Evolutionary conservation across 371 early-diverging fungal genomes (phyloP), one percentile per base, ranked within the genome.

Genomic region (Fennellomyces sp.): DNA sequence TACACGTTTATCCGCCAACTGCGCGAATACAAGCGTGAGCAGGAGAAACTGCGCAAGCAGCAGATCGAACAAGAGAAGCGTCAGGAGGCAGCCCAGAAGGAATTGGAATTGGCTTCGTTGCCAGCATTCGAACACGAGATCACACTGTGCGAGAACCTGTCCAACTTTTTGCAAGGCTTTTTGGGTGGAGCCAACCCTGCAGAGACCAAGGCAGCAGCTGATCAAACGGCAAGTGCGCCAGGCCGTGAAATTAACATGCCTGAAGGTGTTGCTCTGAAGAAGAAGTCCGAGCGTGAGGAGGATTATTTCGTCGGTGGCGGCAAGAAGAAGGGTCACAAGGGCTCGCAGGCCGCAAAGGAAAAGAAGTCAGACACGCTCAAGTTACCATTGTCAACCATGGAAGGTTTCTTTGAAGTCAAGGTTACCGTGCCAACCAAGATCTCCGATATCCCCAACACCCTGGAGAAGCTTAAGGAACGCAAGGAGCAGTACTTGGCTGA

Each of bases 51-150:
- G 65, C 86, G 77, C 50, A 85, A 91, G 66, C 77, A 83, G 58
- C 91, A 93, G 71, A 66, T 82, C 47, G 87, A 89, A 57, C 81
- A 82, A 54, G 87, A 83, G 63, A 75, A 87, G 51, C 78, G 76
- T 28, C 76, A 85, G 60, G 83, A 83, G 52, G 73, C 82, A 28
- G 90, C 91, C 13, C 75, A 83, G 59, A 76, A 85, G 64, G 93
- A 92, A 73, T 85, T 87, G 26, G 96, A 96, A 66, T 73, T 86
- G 51, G 97, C 96, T 27, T 90, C 93, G 56, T 73, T 92, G 53
- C 96, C 96, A 31, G 97, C 97, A 8, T 96, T 88, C 76, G 79
- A 84, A 56, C 82, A 81, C 61, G 97, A 97, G 71, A 94, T 97
- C 63, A 71, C 76, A 64, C 80, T 80, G 39, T 94, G 94, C 78